Evolutionary conservation across 441 rosid species (phyloP).

Genomic region (Gossypium davidsonii): DNA sequence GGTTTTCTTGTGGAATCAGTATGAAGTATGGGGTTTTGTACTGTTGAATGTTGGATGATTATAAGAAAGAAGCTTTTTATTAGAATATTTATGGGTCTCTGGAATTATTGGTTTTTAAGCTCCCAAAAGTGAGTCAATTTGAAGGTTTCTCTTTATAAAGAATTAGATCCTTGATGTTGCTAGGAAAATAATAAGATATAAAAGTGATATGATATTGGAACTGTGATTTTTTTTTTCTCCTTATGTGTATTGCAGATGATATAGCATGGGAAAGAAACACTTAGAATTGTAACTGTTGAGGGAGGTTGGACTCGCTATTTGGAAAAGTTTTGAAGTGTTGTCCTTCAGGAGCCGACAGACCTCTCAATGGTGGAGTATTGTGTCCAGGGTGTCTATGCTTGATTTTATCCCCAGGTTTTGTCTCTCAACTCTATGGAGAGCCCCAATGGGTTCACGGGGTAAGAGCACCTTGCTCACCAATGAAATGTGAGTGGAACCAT

Average conservation of each 20-base stretch:
- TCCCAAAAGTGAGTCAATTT: neutral
- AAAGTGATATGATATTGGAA: neutral
- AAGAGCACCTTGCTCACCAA: too few species aligned
- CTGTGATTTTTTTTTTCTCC: neutral
- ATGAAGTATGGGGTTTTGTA: neutral
- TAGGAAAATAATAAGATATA: neutral
- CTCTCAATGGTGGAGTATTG: too few species aligned
- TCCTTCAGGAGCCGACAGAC: too few species aligned
- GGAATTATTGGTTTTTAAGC: neutral
- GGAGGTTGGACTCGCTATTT: too few species aligned
- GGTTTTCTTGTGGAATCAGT: neutral
- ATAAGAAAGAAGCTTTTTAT: neutral
- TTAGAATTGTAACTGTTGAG: neutral
- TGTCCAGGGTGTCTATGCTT: too few species aligned
- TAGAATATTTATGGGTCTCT: neutral
- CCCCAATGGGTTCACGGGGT: too few species aligned
- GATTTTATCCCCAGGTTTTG: too few species aligned
- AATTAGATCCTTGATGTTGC: neutral
- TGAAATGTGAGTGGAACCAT: too few species aligned
- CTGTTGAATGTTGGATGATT: neutral
- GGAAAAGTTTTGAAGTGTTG: too few species aligned
- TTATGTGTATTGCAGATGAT: neutral
- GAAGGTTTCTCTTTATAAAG: neutral
- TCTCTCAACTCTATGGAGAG: too few species aligned
- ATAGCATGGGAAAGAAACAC: neutral